Evolutionary conservation across 1,284 basidiomycete genomes (phyloP).

Genomic region (Polyporus tsugae): DNA sequence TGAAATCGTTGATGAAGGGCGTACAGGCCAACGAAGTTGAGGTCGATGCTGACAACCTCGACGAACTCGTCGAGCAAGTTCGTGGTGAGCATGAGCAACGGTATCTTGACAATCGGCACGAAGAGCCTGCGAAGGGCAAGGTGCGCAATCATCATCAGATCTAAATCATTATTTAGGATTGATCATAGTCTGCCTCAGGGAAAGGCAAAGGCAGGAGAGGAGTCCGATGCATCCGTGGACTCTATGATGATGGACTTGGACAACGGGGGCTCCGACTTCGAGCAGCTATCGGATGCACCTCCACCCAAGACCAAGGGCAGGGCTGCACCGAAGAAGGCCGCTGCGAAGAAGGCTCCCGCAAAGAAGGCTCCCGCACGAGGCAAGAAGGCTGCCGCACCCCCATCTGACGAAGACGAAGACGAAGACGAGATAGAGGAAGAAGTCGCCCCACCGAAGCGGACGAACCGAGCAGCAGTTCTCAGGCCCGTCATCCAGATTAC

Average conservation of each 20-base stretch:
- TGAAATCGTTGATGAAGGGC: conserved; percentile 72
- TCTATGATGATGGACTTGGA: conserved; percentile 66
- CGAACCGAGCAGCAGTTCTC: conserved; percentile 71
- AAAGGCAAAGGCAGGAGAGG: conserved; percentile 53
- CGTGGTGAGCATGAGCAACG: conserved; percentile 73
- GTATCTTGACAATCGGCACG: conserved; percentile 54
- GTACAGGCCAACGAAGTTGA: conserved; percentile 60
- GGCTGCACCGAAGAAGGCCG: conserved; percentile 33
- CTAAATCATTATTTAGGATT: not conserved
- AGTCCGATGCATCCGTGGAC: conserved; percentile 71
- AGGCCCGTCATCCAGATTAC: conserved; percentile 50
- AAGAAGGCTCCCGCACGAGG: conserved; percentile 20
- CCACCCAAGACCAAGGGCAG: conserved; percentile 58
- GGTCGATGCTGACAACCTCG: conserved; percentile 69
- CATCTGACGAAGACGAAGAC: conserved; percentile 57
- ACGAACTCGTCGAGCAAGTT: conserved; percentile 76
- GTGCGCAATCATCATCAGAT: conserved; percentile 17
- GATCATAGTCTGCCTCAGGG: conserved; percentile 22
- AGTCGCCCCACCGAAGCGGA: conserved; percentile 58
- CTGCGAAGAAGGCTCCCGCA: conserved; percentile 12
- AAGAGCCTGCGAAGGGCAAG: conserved; percentile 37
- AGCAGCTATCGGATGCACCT: conserved; percentile 53
- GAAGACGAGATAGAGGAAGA: conserved; percentile 69
- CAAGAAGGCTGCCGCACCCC: conserved; percentile 22
- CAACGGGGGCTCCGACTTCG: conserved; percentile 37